Evolutionary conservation across 768 basidiomycete genomes (phyloP).

Genomic region (Suillus occidentalis): DNA sequence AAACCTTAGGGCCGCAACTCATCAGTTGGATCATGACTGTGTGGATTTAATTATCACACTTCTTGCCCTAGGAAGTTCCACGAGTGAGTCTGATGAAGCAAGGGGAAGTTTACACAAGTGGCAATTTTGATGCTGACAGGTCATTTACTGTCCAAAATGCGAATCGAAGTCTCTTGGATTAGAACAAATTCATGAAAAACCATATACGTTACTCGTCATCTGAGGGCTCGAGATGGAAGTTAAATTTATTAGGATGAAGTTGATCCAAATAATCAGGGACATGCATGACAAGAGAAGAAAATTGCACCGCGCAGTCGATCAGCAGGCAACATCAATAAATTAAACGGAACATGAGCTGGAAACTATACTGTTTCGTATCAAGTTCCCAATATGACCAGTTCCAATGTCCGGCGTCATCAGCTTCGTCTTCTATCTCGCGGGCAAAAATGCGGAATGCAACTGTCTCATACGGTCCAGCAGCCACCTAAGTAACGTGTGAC

Average conservation of each 20-base stretch:
- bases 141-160: slow-evolving; percentile 12
- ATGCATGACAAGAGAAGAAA: neutral
- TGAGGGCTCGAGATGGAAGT: neutral
- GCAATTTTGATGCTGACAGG: slow-evolving; percentile 31
- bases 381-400: slow-evolving; percentile 99
- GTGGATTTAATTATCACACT: slow-evolving; percentile 13
- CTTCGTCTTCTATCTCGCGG: slow-evolving; percentile 93
- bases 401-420: slow-evolving; percentile 87
- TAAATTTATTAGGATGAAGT: neutral
- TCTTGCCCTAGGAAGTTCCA: slow-evolving; percentile 22
- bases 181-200: neutral
- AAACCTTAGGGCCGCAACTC: neutral
- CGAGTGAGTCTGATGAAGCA: slow-evolving; percentile 26
- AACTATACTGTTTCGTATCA: slow-evolving; percentile 98
- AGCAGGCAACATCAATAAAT: slow-evolving; percentile 27
- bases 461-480: slow-evolving; percentile 99
- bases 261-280: neutral
- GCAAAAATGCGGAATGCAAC: slow-evolving; percentile 99
- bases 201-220: neutral
- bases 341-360: slow-evolving; percentile 94
- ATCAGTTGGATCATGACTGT: neutral
- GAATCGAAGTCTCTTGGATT: neutral
- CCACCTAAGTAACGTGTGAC: slow-evolving; percentile 63
- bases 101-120: slow-evolving; percentile 24
- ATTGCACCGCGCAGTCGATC: neutral